phyloP scores from a whole-genome alignment of 2,329 filamentous ascomycete genomes.

The Aspergillus pseudoviridinutans region DNA sequence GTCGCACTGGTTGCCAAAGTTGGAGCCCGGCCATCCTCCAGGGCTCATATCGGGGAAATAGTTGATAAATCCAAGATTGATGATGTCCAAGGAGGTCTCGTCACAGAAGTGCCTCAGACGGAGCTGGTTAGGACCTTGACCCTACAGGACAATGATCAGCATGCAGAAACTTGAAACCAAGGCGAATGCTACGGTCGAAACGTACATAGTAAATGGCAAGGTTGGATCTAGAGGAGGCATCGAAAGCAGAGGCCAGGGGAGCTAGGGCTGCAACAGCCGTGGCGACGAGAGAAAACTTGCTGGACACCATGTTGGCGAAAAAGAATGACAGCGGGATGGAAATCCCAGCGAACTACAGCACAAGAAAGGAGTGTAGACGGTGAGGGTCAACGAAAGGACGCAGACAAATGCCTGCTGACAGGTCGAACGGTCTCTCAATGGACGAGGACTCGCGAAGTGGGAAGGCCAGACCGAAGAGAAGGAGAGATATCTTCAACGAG shows the following conservation, averaged over 20 bases:
- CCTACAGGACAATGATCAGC: conserved; percentile 30
- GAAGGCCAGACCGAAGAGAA: conserved; percentile 9
- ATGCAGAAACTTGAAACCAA: background rate
- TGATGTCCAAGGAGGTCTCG: conserved; percentile 51
- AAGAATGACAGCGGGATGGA: conserved; percentile 28
- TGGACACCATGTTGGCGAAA: conserved; percentile 33
- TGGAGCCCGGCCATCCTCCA: conserved; percentile 48
- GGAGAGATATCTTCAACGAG: conserved; percentile 1
- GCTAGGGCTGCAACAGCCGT: conserved; percentile 31
- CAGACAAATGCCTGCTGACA: conserved; percentile 44
- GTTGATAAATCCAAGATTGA: conserved; percentile 55
- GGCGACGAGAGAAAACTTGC: conserved; percentile 30
- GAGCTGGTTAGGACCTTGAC: conserved; percentile 50
- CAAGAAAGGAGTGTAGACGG: conserved; percentile 23
- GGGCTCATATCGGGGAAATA: conserved; percentile 46
- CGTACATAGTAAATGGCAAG: conserved; percentile 52
- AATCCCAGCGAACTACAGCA: conserved; percentile 33
- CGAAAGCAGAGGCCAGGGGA: conserved; percentile 38
- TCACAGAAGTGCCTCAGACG: conserved; percentile 50
- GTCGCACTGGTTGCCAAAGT: conserved; percentile 56
- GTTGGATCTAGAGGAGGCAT: conserved; percentile 43
- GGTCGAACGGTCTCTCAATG: conserved; percentile 12
- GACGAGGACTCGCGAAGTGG: conserved; percentile 11
- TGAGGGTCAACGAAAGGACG: conserved; percentile 52
- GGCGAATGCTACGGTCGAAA: background rate